A percentile compares a stretch with the other conserved stretches of the same genome.
These are phyloP conservation scores for Posidonia australis DNA, from an alignment of 106 monocot species.

Conservation along the genomic window DNA sequence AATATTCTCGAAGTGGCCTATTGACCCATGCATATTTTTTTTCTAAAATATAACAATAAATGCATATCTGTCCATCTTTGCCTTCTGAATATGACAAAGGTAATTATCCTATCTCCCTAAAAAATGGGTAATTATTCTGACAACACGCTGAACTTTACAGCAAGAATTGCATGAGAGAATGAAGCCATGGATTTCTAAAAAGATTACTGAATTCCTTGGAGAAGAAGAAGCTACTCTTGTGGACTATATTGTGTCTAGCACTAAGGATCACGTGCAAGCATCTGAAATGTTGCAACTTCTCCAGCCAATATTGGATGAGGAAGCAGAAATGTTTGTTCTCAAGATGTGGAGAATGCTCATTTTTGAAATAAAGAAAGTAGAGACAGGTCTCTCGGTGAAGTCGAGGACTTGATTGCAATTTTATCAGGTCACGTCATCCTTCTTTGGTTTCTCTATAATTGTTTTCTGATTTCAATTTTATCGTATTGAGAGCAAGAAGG, in stretches of 20 bases:
- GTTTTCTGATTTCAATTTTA: not conserved
- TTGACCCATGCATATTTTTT: too few relatives aligned
- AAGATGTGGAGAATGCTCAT: constrained; percentile 99
- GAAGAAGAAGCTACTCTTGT: constrained; percentile 91
- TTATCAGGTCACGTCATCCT: not conserved
- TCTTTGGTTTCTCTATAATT: not conserved
- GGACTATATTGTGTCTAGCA: constrained; percentile 87
- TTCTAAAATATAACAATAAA: too few relatives aligned
- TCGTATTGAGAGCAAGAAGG: not conserved
- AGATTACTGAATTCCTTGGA: constrained; percentile 94
- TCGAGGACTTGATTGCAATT: constrained; percentile 25
- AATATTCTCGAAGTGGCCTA: too few relatives aligned
- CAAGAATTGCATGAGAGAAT: constrained; percentile 87
- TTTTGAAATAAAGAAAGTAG: constrained; percentile 96
- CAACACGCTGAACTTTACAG: constrained; percentile 25
- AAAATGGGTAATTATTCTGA: not conserved
- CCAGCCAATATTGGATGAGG: constrained; percentile 89
- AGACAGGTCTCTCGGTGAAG: constrained; percentile 66
- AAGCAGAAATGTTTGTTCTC: constrained; percentile 99
- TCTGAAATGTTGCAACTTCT: constrained; percentile 81
- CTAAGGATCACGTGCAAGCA: constrained; percentile 79
- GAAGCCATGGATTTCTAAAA: constrained; percentile 97
- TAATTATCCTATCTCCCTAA: not conserved
- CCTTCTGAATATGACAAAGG: not conserved
- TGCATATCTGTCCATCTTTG: too few relatives aligned